Evolutionary conservation across 805 yeast genomes (phyloP).

Genomic region (Yarrowia osloensis): DNA sequence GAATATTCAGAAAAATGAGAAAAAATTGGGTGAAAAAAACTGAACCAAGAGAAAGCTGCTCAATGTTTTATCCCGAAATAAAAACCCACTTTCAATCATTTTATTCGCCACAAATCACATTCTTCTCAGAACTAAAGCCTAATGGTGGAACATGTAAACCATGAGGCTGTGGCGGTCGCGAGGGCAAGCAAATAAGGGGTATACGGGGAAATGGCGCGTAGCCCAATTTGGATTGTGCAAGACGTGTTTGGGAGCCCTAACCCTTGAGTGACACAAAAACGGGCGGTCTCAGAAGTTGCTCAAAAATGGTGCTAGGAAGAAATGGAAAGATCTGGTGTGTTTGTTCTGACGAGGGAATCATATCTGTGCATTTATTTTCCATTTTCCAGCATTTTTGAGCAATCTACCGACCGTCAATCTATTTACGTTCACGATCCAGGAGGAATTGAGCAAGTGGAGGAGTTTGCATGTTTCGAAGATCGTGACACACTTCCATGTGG

Average conservation of each 20-base stretch:
- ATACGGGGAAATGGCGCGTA: neutral
- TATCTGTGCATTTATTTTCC: neutral
- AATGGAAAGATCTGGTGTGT: neutral
- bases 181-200: constrained; percentile 9
- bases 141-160: neutral
- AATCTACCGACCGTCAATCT: neutral
- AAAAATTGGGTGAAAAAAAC: neutral
- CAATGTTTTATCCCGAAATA: neutral
- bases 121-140: neutral
- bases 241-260: neutral
- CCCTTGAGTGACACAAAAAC: neutral
- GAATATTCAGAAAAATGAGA: neutral
- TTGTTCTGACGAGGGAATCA: too few relatives aligned
- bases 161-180: constrained; percentile 18
- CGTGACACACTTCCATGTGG: constrained; percentile 10
- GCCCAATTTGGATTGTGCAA: neutral
- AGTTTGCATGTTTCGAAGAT: neutral
- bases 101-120: neutral
- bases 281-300: too few relatives aligned
- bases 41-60: neutral
- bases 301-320: neutral
- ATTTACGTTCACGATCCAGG: neutral
- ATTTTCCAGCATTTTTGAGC: neutral
- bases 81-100: neutral
- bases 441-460: neutral